These are phyloP conservation scores for Sordariomycetes sp. DNA, from an alignment of 2,329 filamentous ascomycete genomes.

Conservation along the genomic window DNA sequence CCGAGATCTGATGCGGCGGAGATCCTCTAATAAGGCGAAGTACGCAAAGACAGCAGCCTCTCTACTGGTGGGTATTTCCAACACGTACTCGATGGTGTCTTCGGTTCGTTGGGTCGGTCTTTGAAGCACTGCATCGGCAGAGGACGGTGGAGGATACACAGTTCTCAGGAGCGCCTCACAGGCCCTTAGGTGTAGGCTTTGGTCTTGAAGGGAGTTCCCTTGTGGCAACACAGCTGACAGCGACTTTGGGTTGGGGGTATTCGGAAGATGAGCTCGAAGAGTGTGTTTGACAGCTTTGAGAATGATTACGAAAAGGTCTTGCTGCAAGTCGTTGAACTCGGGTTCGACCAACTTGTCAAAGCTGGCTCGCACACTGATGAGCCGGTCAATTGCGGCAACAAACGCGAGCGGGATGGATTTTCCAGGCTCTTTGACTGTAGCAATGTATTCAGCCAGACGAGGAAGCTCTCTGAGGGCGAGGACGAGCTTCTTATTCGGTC, in stretches of 20 bases:
- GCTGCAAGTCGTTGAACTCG: not conserved
- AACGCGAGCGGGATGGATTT: not conserved
- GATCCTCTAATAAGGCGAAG: slow-evolving; percentile 16
- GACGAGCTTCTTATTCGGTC: not conserved
- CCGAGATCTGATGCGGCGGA: slow-evolving; percentile 15
- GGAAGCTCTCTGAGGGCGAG: not conserved
- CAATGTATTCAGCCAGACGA: not conserved
- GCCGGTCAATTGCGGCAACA: not conserved
- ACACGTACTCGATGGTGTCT: slow-evolving; percentile 16
- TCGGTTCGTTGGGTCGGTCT: not conserved
- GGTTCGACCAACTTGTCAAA: not conserved
- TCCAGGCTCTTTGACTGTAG: not conserved
- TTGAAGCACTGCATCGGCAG: slow-evolving; percentile 18
- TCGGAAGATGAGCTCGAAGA: no score
- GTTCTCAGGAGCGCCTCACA: slow-evolving; percentile 23
- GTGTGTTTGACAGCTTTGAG: not conserved
- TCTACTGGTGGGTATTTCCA: slow-evolving; percentile 13
- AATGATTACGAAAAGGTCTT: not conserved
- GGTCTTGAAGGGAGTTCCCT: slow-evolving; percentile 4
- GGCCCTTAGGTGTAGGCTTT: slow-evolving; percentile 11
- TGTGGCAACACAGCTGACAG: no score
- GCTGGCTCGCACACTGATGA: not conserved
- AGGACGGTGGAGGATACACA: slow-evolving; percentile 26
- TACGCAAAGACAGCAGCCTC: slow-evolving; percentile 18
- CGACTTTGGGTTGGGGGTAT: no score